Evolutionary conservation across 1,284 basidiomycete genomes (phyloP), one percentile per base, ranked within the genome.

Genomic region (Pascua guehoae): DNA sequence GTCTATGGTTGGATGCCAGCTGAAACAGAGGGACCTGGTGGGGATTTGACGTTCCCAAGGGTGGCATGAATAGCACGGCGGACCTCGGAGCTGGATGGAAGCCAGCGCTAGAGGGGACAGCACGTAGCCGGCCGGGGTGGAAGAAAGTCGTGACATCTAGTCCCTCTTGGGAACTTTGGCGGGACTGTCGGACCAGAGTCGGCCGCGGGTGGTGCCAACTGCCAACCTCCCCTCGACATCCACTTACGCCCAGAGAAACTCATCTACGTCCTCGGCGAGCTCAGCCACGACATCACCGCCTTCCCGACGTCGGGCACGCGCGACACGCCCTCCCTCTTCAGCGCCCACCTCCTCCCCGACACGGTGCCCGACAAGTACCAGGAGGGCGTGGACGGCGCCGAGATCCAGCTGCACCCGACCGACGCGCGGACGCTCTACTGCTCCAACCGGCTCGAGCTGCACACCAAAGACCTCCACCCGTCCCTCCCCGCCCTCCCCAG

Each of bases 191-290:
- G 7, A 32, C 24, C 7, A 7, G 7, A 32, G 24, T 32, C 24
- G 3, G 24, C 24, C 24, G 24, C n/a, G n/a, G n/a, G 7, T 32
- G 24, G 24, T 32, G 24, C 24, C 7, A 32, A 32, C 24, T 32
- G 24, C 3, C 7, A 7, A 32, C 24, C 3, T 32, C 24, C 24
- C 24, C 24, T 32, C 24, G 24, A 32, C 24, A 7, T 32, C 7
- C 24, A 32, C 24, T 32, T 4, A 32, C 24, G 24, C 24, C 1
- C 60, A 75, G 74, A 57, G 41, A 67, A 72, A 57, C 63, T 68
- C 58, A 66, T 78, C 40, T 75, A 74, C 64, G 65, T 71, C 18
- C 66, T 78, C 18, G 70, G 73, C 17, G 76, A 78, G 62, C 61
- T 76, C 24, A 57, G 61, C 12, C 68, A 71, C 61, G 54, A 62